phyloP scores from a whole-genome alignment of 768 basidiomycete genomes.

The Lactarius hatsudake region DNA sequence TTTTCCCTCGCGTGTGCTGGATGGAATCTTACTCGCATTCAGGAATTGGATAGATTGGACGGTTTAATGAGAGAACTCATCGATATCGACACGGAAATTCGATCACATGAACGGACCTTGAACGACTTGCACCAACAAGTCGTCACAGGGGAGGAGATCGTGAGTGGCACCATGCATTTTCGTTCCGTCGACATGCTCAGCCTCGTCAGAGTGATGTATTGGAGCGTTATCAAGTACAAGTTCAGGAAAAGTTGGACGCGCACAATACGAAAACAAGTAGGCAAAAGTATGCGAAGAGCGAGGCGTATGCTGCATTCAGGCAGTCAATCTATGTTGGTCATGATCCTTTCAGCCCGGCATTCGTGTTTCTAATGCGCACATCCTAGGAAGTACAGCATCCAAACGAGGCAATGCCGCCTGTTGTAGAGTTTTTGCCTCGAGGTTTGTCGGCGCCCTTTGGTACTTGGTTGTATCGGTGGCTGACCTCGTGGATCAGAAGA shows the following conservation, averaged over 20 bases:
- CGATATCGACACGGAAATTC: slow-evolving; percentile 63
- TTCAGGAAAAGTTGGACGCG: slow-evolving; percentile 41
- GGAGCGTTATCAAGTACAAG: slow-evolving; percentile 48
- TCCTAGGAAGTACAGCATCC: slow-evolving; percentile 65
- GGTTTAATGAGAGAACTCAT: slow-evolving; percentile 63
- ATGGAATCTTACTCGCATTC: slow-evolving; percentile 9
- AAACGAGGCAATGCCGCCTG: slow-evolving; percentile 68
- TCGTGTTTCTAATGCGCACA: slow-evolving; percentile 4
- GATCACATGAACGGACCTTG: slow-evolving; percentile 51
- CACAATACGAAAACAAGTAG: slow-evolving; percentile 64
- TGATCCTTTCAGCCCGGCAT: not conserved
- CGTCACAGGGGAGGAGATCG: slow-evolving; percentile 47
- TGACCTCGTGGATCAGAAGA: slow-evolving; percentile 51
- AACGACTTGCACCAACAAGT: slow-evolving; percentile 56
- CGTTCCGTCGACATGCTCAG: slow-evolving; percentile 8
- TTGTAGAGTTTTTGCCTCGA: slow-evolving; percentile 66
- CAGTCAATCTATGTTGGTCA: slow-evolving; percentile 50
- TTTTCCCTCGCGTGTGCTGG: not conserved
- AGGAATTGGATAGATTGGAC: slow-evolving; percentile 65
- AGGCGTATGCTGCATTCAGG: slow-evolving; percentile 60
- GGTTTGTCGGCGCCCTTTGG: slow-evolving; percentile 43
- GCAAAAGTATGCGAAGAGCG: slow-evolving; percentile 71
- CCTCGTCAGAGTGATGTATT: slow-evolving; percentile 48
- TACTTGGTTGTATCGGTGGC: not conserved
- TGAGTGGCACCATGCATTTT: slow-evolving; percentile 41